These are phyloP conservation scores for Begonia masoniana DNA, from an alignment of 306 rosid genomes.

Conservation along the genomic window DNA sequence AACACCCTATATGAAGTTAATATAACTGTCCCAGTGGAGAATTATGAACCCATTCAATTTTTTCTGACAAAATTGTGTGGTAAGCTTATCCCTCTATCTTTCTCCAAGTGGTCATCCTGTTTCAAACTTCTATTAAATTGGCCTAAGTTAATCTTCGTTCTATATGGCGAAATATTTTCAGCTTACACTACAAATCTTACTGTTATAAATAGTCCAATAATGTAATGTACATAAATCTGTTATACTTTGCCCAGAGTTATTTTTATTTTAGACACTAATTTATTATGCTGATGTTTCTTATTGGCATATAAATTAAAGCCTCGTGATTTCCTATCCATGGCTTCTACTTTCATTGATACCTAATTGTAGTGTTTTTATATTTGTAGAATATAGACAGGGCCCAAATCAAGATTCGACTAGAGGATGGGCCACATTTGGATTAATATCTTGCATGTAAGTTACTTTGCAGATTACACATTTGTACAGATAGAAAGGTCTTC, in stretches of 20 bases:
- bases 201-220: too few relatives aligned
- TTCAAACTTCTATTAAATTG: too few relatives aligned
- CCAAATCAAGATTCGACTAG: conserved; percentile 37
- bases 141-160: too few relatives aligned
- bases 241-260: too few relatives aligned
- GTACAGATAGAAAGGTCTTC: not conserved
- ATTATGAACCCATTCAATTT: conserved; percentile 69
- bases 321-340: too few relatives aligned
- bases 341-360: too few relatives aligned
- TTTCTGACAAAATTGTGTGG: conserved; percentile 76
- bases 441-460: conserved; percentile 80
- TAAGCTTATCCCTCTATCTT: conserved; percentile 22
- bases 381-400: conserved; percentile 56
- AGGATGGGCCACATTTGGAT: conserved; percentile 90
- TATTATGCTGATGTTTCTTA: too few relatives aligned
- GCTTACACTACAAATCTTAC: too few relatives aligned
- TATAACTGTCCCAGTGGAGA: conserved; percentile 68
- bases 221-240: too few relatives aligned
- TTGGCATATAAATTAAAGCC: too few relatives aligned
- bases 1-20: conserved; percentile 59
- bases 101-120: not conserved
- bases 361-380: conserved; percentile 7
- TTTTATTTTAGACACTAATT: too few relatives aligned
- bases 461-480: conserved; percentile 7
- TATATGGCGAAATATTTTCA: too few relatives aligned